phyloP scores from a whole-genome alignment of 345 rosid species.

The Corymbia maculata region DNA sequence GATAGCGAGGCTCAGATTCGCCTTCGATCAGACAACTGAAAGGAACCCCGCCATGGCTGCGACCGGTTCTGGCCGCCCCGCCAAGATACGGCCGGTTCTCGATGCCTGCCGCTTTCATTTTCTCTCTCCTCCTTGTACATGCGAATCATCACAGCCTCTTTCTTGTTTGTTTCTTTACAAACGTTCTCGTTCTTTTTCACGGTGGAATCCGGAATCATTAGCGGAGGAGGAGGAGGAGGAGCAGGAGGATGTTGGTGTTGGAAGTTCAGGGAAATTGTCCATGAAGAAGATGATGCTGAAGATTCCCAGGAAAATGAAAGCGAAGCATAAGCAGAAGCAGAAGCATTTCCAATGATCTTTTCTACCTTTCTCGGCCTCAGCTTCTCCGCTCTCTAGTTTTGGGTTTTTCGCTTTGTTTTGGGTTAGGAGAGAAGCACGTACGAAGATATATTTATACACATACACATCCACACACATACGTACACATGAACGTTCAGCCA shows the following conservation, averaged over 20 bases:
- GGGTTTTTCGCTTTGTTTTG: not conserved
- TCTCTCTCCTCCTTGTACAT: not conserved
- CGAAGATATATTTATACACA: not conserved
- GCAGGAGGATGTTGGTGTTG: not conserved
- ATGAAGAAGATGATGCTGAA: not conserved
- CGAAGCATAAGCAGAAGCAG: not conserved
- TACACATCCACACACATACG: not conserved
- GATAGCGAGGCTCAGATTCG: slow-evolving; percentile 3
- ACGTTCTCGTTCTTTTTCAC: not conserved
- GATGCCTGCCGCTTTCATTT: not conserved
- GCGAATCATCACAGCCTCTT: slow-evolving; percentile 1
- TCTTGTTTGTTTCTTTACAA: too few species aligned
- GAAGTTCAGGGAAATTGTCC: not conserved
- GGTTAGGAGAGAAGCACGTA: not conserved
- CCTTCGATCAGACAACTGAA: not conserved
- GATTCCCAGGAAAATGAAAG: not conserved
- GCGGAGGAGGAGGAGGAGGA: not conserved
- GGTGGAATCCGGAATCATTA: not conserved
- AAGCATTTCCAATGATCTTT: not conserved
- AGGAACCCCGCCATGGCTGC: slow-evolving; percentile 9
- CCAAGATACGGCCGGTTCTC: slow-evolving; percentile 3
- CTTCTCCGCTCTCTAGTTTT: not conserved
- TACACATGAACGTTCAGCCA: not conserved
- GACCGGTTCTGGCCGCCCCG: slow-evolving; percentile 1
- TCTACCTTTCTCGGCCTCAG: not conserved